A percentile compares a stretch with the other conserved stretches of the same genome.
Conservation (phyloP, 108 stramenopile genomes). For the Nitzschia sp. region DNA sequence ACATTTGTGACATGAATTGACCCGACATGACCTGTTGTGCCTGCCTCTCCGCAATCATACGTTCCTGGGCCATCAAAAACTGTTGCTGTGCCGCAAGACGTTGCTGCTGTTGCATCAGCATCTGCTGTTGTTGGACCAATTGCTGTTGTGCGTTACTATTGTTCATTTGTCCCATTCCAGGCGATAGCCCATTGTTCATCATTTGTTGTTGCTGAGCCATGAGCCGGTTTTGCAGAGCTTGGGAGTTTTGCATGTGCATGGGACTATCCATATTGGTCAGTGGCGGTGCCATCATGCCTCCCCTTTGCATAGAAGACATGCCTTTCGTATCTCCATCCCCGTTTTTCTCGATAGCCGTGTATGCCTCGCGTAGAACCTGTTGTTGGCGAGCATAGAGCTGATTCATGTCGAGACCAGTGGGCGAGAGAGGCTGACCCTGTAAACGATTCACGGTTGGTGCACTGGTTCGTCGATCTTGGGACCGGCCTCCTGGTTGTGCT, state of each 20-base stretch:
- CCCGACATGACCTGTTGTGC: neutral
- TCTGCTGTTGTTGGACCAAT: conserved; percentile 10
- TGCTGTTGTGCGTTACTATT: neutral
- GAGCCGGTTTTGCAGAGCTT: neutral
- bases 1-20: neutral
- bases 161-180: neutral
- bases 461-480: conserved; percentile 16
- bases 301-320: neutral
- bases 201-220: conserved; percentile 7
- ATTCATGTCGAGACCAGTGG: conserved; percentile 4
- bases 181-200: no score
- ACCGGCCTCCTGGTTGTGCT: neutral
- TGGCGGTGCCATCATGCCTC: conserved; percentile 3
- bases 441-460: neutral
- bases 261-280: neutral
- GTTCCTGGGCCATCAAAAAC: neutral
- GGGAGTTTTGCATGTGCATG: neutral
- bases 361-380: conserved; percentile 5
- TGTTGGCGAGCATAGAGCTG: conserved; percentile 8
- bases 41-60: neutral
- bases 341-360: conserved; percentile 11
- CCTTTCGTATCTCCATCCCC: neutral
- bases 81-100: conserved; percentile 7
- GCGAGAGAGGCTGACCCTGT: neutral
- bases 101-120: conserved; percentile 10